Conservation (phyloP, 768 basidiomycete genomes). For the Mycena haematopus region DNA sequence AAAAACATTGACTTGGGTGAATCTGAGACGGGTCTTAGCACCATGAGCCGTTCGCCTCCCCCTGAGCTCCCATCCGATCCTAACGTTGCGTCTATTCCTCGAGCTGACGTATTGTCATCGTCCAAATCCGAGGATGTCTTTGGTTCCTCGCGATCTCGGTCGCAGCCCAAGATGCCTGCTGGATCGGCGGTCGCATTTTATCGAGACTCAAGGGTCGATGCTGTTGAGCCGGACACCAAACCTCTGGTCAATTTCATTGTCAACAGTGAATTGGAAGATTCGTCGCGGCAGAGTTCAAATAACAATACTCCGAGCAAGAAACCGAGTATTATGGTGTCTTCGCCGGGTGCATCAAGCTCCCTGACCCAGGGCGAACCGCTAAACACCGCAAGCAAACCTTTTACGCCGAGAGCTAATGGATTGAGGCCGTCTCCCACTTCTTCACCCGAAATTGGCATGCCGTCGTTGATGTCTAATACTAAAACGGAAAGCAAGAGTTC, state of each 20-base stretch:
- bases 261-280: conserved; percentile 75
- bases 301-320: conserved; percentile 32
- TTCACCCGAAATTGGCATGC: conserved; percentile 33
- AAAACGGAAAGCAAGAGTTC: conserved; percentile 57
- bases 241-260: conserved; percentile 77
- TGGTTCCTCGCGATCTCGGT: conserved; percentile 48
- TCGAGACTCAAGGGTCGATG: conserved; percentile 65
- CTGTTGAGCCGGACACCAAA: conserved; percentile 52
- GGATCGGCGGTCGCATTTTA: conserved; percentile 78
- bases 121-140: conserved; percentile 38
- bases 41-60: conserved; percentile 72
- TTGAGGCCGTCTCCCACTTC: conserved; percentile 27
- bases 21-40: conserved; percentile 46
- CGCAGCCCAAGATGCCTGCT: conserved; percentile 74
- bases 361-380: conserved; percentile 18
- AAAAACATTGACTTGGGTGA: conserved; percentile 26
- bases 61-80: conserved; percentile 52
- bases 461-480: conserved; percentile 37
- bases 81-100: conserved; percentile 40
- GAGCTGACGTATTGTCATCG: conserved; percentile 40
- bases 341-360: conserved; percentile 23
- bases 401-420: conserved; percentile 20
- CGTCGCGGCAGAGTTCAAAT: conserved; percentile 32
- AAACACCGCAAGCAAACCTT: conserved; percentile 32
- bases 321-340: conserved; percentile 33